Conservation (phyloP, 139 green algal genomes). For the Chlamydomonas sphaeroides region DNA sequence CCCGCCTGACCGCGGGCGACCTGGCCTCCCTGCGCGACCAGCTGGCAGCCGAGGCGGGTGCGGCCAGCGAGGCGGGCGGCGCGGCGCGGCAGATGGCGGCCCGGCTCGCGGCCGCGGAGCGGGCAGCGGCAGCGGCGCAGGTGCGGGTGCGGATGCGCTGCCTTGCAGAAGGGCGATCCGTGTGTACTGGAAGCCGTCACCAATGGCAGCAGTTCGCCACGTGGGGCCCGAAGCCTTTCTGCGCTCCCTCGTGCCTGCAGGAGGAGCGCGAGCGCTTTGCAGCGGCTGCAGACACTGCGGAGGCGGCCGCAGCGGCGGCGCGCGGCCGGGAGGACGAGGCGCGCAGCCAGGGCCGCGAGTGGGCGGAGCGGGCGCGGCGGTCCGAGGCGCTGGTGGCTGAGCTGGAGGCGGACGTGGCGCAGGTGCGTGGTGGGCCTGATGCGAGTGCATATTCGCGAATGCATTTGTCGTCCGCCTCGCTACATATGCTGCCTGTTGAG, state of each 20-base stretch:
- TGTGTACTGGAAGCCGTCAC: too few species aligned
- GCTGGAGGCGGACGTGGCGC: conserved; percentile 52
- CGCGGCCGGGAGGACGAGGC: conserved; percentile 57
- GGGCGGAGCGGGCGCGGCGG: conserved; percentile 61
- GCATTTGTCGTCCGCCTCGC: too few species aligned
- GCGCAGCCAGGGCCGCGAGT: conserved; percentile 54
- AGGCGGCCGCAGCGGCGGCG: conserved; percentile 32
- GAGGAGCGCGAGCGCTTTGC: conserved; percentile 37
- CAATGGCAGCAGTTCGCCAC: too few species aligned
- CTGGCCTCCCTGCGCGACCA: conserved; percentile 30
- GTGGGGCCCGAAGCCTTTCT: too few species aligned
- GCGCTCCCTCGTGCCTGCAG: too few species aligned
- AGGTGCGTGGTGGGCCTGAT: conserved; percentile 58
- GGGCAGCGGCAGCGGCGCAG: conserved; percentile 30
- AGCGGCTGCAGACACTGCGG: conserved; percentile 35
- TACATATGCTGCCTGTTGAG: too few species aligned
- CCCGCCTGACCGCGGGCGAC: conserved; percentile 12
- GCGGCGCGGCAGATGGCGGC: conserved; percentile 18
- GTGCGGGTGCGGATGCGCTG: too few species aligned
- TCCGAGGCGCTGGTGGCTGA: conserved; percentile 62
- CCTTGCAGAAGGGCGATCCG: too few species aligned
- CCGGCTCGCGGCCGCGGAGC: conserved; percentile 26
- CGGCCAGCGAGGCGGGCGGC: conserved; percentile 29
- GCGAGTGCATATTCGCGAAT: too few species aligned
- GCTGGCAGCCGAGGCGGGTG: conserved; percentile 27